These are phyloP conservation scores for Penicillium sp. DNA, from an alignment of 2,329 filamentous ascomycete genomes.

Conservation along the genomic window DNA sequence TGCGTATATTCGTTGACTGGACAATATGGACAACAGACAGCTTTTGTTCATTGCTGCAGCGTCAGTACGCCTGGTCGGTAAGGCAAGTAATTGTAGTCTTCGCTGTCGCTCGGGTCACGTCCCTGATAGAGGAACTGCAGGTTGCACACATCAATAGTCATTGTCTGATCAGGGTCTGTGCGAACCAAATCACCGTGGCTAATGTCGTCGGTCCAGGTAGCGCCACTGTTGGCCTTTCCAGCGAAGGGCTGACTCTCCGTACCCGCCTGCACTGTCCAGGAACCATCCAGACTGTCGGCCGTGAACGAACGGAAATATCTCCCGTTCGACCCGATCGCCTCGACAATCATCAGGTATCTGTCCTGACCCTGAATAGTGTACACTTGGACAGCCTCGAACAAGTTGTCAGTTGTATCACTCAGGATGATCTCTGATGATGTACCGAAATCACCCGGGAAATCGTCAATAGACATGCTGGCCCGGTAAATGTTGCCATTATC, in stretches of 20 bases:
- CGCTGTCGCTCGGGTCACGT: conserved; percentile 41
- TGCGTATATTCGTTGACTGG: too few relatives aligned
- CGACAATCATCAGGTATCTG: neutral
- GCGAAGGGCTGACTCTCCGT: conserved; percentile 62
- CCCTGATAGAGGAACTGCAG: conserved; percentile 67
- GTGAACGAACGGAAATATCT: conserved; percentile 69
- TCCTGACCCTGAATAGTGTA: neutral
- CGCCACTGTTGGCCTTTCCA: conserved; percentile 66
- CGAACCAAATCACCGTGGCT: conserved; percentile 65
- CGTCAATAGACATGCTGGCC: conserved; percentile 61
- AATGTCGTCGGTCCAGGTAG: conserved; percentile 67
- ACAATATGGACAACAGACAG: too few relatives aligned
- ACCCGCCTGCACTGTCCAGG: conserved; percentile 60
- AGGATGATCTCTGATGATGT: conserved; percentile 51
- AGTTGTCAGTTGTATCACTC: conserved; percentile 45
- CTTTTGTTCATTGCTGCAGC: neutral
- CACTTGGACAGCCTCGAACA: neutral
- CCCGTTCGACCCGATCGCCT: conserved; percentile 47
- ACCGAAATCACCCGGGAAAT: conserved; percentile 65
- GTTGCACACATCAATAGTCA: conserved; percentile 64
- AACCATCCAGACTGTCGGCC: conserved; percentile 55
- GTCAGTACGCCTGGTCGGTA: neutral
- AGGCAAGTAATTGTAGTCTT: conserved; percentile 46
- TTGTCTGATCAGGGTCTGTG: conserved; percentile 59
- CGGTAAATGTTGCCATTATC: conserved; percentile 70